A percentile compares a stretch with the other conserved stretches of the same genome.
These are phyloP conservation scores for Jaapia argillacea DNA, from an alignment of 768 basidiomycete species.

Conservation along the genomic window DNA sequence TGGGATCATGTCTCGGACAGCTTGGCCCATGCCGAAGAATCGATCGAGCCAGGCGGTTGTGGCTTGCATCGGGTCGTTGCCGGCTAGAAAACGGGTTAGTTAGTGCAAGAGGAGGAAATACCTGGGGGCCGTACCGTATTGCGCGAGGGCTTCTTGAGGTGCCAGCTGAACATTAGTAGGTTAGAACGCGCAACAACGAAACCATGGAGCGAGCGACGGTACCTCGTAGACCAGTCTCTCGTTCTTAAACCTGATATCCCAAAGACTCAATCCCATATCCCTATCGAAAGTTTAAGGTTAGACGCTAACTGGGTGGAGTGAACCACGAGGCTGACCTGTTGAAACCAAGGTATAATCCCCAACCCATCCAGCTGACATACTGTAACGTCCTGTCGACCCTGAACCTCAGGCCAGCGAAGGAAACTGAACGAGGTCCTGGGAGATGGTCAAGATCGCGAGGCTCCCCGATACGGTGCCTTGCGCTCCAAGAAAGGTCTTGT, in stretches of 20 bases:
- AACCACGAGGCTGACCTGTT: too few species aligned
- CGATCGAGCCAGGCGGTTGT: slow-evolving; percentile 56
- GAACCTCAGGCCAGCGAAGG: slow-evolving; percentile 50
- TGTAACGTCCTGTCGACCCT: slow-evolving; percentile 39
- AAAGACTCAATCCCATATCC: slow-evolving; percentile 56
- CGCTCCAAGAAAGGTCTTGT: slow-evolving; percentile 33
- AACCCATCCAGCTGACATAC: slow-evolving; percentile 63
- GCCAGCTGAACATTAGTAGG: slow-evolving; percentile 26
- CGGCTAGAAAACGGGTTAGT: slow-evolving; percentile 23
- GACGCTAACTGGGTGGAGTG: too few species aligned
- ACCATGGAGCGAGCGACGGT: too few species aligned
- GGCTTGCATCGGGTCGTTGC: slow-evolving; percentile 51
- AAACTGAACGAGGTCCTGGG: slow-evolving; percentile 53
- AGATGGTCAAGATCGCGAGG: slow-evolving; percentile 51
- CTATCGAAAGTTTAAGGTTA: too few species aligned
- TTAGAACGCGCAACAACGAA: too few species aligned
- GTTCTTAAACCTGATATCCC: slow-evolving; percentile 46
- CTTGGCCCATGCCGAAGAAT: slow-evolving; percentile 34
- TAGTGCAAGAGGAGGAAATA: background rate
- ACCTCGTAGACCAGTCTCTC: slow-evolving; percentile 58
- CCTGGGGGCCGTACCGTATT: slow-evolving; percentile 31
- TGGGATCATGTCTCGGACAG: slow-evolving; percentile 51
- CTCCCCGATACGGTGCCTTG: slow-evolving; percentile 29
- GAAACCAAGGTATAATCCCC: slow-evolving; percentile 51
- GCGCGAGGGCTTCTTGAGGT: slow-evolving; percentile 55